Base-by-base conservation (phyloP, 441 rosid genomes). In the Adansonia rubrostipa region DNA sequence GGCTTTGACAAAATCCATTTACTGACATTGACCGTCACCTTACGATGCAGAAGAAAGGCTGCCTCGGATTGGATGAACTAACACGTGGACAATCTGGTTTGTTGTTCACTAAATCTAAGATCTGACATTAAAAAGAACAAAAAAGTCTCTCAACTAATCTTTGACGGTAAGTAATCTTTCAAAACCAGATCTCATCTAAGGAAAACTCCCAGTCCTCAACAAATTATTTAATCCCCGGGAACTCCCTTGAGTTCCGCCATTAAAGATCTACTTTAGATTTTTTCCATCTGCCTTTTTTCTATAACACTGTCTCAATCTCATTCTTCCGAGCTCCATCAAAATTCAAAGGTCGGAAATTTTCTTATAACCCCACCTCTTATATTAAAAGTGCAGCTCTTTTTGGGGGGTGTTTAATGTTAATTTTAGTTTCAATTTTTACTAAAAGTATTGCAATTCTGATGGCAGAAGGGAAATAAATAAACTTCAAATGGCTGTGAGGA, bases 401-500 rank as follows among this genome's bases (percentile, higher is more conserved):
- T 33, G 36, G 4, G 36, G 36, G 40, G 4, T 3, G 47, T 51
- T 63, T 33, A 33, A 17, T 36, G 7, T 11, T 22, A 14, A 33
- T 51, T 71, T n/a, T 9, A 61, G 40, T 22, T 22, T 62, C 44
- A 0, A n/a, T 0, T 70, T 15, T 53, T 51, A 53, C 28, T 53
- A 9, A 33, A 53, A 71, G n/a, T 62, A n/a, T 71, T 53, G 75
- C 7, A 28, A 53, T 15, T 53, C 15, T 53, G 63, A 71, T 71
- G 5, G 75, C 63, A 71, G 75, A 36, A 71, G 74, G 3, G 54
- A 24, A 24, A 7, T 50, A 22, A 7, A 48, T 50, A 58, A n/a
- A 75, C 69, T 68, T 56, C 77, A 86, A 36, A 89, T 90, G 92
- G 91, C 93, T 2, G 71, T 73, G 19, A 87, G 84, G 74, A 90